These are phyloP conservation scores for Sporothrix protearum DNA, from an alignment of 2,329 filamentous ascomycete genomes.

Conservation along the genomic window DNA sequence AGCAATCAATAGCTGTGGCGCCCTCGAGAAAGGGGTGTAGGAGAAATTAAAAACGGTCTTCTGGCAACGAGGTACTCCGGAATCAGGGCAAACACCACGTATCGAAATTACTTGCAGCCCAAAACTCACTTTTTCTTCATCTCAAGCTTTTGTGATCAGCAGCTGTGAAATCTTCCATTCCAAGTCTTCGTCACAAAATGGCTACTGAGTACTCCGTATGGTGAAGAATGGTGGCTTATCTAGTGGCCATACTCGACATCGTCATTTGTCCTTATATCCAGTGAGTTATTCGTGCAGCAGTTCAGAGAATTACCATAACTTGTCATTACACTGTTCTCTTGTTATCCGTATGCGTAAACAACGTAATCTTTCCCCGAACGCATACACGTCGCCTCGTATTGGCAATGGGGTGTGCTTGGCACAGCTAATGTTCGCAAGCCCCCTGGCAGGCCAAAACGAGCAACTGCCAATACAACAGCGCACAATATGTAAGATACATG, in stretches of 20 bases:
- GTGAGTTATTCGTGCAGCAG: background rate
- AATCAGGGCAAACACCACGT: background rate
- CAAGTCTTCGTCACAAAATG: background rate
- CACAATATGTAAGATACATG: too few species aligned
- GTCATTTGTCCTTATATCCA: background rate
- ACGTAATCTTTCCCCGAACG: background rate
- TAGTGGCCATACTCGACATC: background rate
- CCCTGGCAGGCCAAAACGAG: background rate
- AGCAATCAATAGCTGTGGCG: slow-evolving; percentile 2
- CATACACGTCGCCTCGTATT: slow-evolving; percentile 1
- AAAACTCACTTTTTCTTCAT: background rate
- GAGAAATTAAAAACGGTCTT: slow-evolving; percentile 20
- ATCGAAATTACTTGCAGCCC: background rate
- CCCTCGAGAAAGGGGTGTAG: background rate
- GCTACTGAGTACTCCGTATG: background rate
- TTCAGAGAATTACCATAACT: background rate
- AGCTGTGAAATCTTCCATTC: background rate
- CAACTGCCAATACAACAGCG: background rate
- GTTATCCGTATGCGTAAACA: too few species aligned
- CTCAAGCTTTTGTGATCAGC: background rate
- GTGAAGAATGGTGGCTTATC: background rate
- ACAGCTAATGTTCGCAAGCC: background rate
- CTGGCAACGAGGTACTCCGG: background rate
- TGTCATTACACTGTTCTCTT: background rate
- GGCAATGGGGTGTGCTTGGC: background rate